Evolutionary conservation across 1,284 basidiomycete species (phyloP), one percentile per base, ranked within the genome.

Genomic region (Cronartium quercuum): DNA sequence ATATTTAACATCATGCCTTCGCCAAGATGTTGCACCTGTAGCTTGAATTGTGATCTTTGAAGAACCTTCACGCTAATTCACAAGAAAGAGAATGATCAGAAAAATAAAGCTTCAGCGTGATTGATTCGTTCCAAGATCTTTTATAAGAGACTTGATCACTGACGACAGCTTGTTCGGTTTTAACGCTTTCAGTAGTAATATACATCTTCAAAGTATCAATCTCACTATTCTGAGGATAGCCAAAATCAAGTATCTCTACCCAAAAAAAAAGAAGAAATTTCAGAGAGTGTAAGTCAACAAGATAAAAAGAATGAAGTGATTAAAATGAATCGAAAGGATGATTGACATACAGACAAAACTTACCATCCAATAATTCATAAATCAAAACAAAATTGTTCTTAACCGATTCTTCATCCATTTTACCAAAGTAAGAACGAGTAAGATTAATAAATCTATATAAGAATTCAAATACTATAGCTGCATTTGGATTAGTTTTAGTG

Each of bases 311-410:
- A 61, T 62, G 47, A 24, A 37, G 38, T 15, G n/a, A 61, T 38
- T 21, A 29, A n/a, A 21, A 51, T 44, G 9, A 18, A 44, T 44
- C 42, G 9, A 51, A 29, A 61, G 34, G 10, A 10, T 61, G 58
- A 41, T 10, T 41, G 10, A n/a, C 18, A 10, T 61, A 12, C n/a
- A 10, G n/a, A 61, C n/a, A 10, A 63, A 13, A 77, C 86, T 71
- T 77, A 93, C 93, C 94, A 80, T 97, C 94, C 77, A 97, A 89
- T 40, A 97, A 86, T 83, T 97, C 94, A 80, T 97, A 97, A 70
- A 97, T 94, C 69, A 97, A 84, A 44, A 94, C 91, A 84, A 98
- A 98, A 84, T 99, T 98, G 83, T 96, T 98, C 88, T 98, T 98
- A 78, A 99, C 90, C 47, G 90, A 87, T 82, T 98, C 96, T 82